Evolutionary conservation across 805 yeast species (phyloP), one percentile per base, ranked within the genome.

Genomic region (Limtongozyma cylindracea): DNA sequence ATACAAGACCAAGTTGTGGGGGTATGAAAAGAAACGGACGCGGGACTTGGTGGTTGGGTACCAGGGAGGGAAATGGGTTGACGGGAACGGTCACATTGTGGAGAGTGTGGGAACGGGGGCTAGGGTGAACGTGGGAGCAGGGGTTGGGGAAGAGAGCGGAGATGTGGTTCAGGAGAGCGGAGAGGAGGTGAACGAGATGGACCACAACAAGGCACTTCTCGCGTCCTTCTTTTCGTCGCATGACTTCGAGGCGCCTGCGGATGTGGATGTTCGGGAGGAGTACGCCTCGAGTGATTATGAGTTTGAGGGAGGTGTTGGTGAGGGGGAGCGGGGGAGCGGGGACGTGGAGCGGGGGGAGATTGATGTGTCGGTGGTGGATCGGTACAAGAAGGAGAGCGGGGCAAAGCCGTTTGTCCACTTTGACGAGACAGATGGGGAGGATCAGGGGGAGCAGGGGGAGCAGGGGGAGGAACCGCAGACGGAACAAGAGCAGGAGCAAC

Each of bases 1-100:
- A 31, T 58, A 56, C 32, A 78, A 80, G 45, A 63, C 69, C 16
- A 80, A 80, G 38, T 54, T 88, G 19, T 84, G 98, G 98, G 96
- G 96, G 3, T 56, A 63, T 28, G 80, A 73, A 31, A 74, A 73
- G 45, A 56, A 61, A 29, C 69, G 60, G 33, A 49, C 55, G 3
- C 39, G 55, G 3, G 88, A 71, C 31, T 49, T 80, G 31, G 73
- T 70, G 1, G 59, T 53, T 42, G 49, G 51, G 24, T 82, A 61
- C 38, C 48, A 43, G 7, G 59, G 68, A 28, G 74, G 72, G 0
- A 58, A 55, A 20, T 78, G 94, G 94, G 58, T 57, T 31, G 76
- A 73, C 39, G 80, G 80, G 5, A 65, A 61, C 27, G 74, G 69
- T 21, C 91, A 76, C 37, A 57, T 77, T 8, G 57, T 82, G 11